Conservation (phyloP, 2,329 filamentous ascomycete genomes). For the Dactylellina sp. region DNA sequence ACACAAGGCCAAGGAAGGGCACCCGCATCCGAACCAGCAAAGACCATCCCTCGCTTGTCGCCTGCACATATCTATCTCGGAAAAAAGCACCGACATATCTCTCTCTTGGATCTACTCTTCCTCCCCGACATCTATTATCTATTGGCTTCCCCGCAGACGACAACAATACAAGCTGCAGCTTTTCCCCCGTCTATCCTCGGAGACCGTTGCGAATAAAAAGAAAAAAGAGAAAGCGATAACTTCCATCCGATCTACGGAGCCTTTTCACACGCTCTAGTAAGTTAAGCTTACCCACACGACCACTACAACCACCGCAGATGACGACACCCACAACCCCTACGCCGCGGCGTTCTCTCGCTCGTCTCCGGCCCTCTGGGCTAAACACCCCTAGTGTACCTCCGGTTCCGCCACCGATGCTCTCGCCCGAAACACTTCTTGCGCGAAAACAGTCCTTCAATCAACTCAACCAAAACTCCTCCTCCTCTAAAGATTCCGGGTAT, state of each 20-base stretch:
- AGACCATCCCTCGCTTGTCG: background rate
- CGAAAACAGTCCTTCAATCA: conserved; percentile 79
- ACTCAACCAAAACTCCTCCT: conserved; percentile 71
- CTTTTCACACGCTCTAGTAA: no score
- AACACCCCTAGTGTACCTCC: conserved; percentile 64
- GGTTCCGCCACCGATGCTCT: conserved; percentile 68
- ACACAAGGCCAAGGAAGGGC: no score
- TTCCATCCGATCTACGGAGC: no score
- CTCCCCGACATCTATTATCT: background rate
- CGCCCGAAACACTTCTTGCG: conserved; percentile 67
- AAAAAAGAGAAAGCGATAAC: no score
- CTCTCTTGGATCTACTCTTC: background rate
- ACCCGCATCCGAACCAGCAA: no score
- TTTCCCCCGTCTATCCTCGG: background rate
- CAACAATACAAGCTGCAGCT: background rate
- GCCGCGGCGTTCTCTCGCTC: conserved; percentile 61
- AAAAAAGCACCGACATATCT: background rate
- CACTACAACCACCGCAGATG: conserved; percentile 23
- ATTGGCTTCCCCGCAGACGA: conserved; percentile 1
- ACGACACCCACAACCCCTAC: conserved; percentile 50
- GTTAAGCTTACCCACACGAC: background rate
- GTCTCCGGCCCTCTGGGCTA: conserved; percentile 61
- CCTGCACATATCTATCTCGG: background rate
- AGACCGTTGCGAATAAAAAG: background rate
- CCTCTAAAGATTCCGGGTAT: conserved; percentile 67